These are phyloP conservation scores for Stereocaulon alpinum DNA, from an alignment of 495 filamentous ascomycete genomes.

Conservation along the genomic window DNA sequence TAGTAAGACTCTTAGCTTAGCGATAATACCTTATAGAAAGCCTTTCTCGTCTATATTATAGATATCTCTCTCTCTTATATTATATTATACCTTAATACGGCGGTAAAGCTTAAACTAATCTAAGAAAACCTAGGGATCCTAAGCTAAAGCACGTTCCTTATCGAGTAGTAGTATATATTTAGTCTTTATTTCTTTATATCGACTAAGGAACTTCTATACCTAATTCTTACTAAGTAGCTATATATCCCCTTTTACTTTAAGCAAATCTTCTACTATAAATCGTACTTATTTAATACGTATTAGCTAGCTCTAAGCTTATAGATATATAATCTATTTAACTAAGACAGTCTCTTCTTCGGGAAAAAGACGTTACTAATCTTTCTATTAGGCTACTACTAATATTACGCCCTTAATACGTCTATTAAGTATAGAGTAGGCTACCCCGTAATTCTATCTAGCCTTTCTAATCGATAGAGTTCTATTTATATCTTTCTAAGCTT, in stretches of 20 bases:
- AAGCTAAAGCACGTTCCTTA: background rate
- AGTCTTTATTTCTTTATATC: slow-evolving; percentile 1
- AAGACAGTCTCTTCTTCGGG: background rate
- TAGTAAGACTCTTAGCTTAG: slow-evolving; percentile 8
- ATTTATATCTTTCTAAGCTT: background rate
- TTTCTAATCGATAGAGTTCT: background rate
- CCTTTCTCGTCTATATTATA: slow-evolving; percentile 22
- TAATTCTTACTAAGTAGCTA: background rate
- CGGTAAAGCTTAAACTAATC: slow-evolving; percentile 9
- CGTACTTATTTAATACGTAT: background rate
- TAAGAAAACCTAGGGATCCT: background rate
- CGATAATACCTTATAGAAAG: slow-evolving; percentile 10
- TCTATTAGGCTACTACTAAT: background rate
- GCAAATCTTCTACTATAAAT: slow-evolving; percentile 7
- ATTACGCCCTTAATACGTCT: background rate
- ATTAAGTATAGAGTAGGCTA: background rate
- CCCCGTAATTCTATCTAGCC: background rate
- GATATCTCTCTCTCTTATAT: slow-evolving; percentile 13
- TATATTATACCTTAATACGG: slow-evolving; percentile 11
- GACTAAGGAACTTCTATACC: background rate
- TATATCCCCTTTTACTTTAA: background rate
- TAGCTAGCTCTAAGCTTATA: background rate
- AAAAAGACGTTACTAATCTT: background rate
- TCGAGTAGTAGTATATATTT: slow-evolving; percentile 1
- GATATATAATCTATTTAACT: background rate